Evolutionary conservation across 116 monocot genomes (phyloP), one percentile per base, ranked within the genome.

Genomic region (Cymodocea nodosa): DNA sequence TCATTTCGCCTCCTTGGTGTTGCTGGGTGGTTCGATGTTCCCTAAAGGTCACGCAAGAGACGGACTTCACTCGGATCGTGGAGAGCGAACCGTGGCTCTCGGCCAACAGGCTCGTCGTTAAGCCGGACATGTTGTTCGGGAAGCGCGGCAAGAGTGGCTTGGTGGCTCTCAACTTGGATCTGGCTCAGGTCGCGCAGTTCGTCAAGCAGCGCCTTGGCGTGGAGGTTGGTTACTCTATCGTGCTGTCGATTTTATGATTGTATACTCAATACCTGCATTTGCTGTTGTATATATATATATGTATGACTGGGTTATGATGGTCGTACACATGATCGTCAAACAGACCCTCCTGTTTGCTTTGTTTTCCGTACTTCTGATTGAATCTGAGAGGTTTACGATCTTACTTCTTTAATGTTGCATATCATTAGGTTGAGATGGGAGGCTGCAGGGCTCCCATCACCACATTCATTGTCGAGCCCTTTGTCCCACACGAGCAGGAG

Each of bases 61-160:
- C 85, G 0, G 92, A 98, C 30, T 84, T 92, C 60, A 74, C 68
- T 18, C 82, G 86, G 67, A 72, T 92, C 11, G 65, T 68, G 53
- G 70, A 86, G 62, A 60, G 59, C 17, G 80, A 92, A 69, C 84
- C 97, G 59, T 98, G 97, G 97, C 78, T 98, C 17, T 92, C 86
- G 3, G 86, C 97, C 23, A 82, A 66, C 60, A 89, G 80, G 71
- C 62, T 98, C 62, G 92, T 98, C 10, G 97, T 98, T 50, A 98
- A 98, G 74, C 97, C 97, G 15, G 97, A 98, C 71, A 98, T 98
- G 97, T 76, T 98, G 23, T 98, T 98, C 35, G 97, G 97, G 19
- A 92, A 98, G 77, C 81, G 97, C 19, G 97, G 97, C 18, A 92
- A 98, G 82, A 92, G 97, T 35, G 97, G 97, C 2, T 63, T 92